Evolutionary conservation across 495 filamentous ascomycete species (phyloP), one percentile per base, ranked within the genome.

Genomic region (Xylaria cubensis): DNA sequence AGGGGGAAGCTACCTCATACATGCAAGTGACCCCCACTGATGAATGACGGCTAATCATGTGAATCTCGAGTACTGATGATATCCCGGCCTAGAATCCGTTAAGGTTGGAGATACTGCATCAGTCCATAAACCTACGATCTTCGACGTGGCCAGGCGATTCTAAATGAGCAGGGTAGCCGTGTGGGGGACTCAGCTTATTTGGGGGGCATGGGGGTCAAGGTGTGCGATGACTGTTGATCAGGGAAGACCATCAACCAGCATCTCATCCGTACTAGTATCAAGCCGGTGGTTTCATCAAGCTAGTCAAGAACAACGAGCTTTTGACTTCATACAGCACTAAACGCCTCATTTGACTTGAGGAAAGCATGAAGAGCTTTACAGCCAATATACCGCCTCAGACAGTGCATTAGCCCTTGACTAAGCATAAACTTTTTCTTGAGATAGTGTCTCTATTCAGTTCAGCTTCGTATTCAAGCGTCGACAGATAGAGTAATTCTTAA

Each of bases 201-300:
- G 53, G 53, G 53, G 53, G 53, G 17, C 53, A 56, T 56, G 53
- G 53, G 53, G 53, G 53, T 56, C 53, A 56, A 10, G 24, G 1
- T 56, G 24, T 24, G 1, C 12, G 26, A 56, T 7, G 12, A 32
- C 53, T 26, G 8, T 53, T 26, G 8, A n/a, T 10, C 12, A 53
- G 3, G 9, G 10, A 53, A 26, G n/a, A 12, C 21, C 12, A 56
- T 32, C 26, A 26, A 6, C 24, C 8, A 29, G 10, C 10, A 12
- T 26, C 51, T 29, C 24, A 29, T 26, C 12, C n/a, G 51, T 55
- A 24, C 50, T 21, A 6, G 50, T 24, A 29, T 29, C 29, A 24
- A 15, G 24, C 12, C 24, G 10, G 24, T 3, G 24, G 5, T 55
- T 55, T 9, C 12, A 55, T 15, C 13, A 21, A 21, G 7, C 46